Conservation (phyloP, 2,329 filamentous ascomycete genomes). For the Leptographium flavum region DNA sequence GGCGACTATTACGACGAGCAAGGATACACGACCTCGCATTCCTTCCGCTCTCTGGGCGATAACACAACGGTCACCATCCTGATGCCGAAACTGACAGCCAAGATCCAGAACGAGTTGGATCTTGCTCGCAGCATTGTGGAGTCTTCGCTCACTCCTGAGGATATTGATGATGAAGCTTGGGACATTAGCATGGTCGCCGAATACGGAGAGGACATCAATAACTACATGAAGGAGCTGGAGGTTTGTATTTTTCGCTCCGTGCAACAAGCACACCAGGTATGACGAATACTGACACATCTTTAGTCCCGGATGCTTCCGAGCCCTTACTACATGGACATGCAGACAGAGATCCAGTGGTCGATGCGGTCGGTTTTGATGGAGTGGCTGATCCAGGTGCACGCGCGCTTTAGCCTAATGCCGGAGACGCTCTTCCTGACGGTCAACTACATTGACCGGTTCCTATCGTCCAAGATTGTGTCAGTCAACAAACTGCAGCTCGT, state of each 20-base stretch:
- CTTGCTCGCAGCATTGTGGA: slow-evolving; percentile 51
- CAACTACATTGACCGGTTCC: slow-evolving; percentile 95
- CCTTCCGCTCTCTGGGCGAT: slow-evolving; percentile 58
- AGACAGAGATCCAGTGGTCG: slow-evolving; percentile 97
- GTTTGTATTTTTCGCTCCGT: slow-evolving; percentile 28
- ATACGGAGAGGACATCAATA: slow-evolving; percentile 90
- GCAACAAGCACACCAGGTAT: neutral
- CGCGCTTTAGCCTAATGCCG: slow-evolving; percentile 76
- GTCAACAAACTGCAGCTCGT: slow-evolving; percentile 91
- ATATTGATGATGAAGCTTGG: slow-evolving; percentile 78
- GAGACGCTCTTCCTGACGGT: slow-evolving; percentile 91
- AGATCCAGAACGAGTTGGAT: slow-evolving; percentile 59
- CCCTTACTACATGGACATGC: slow-evolving; percentile 89
- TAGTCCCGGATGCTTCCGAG: slow-evolving; percentile 51
- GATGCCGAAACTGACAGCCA: slow-evolving; percentile 56
- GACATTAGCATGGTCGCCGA: slow-evolving; percentile 97
- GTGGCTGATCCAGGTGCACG: slow-evolving; percentile 93
- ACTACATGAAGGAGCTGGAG: slow-evolving; percentile 82
- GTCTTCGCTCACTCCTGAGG: slow-evolving; percentile 49
- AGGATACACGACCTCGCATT: slow-evolving; percentile 65
- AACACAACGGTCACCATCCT: slow-evolving; percentile 44
- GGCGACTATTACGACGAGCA: slow-evolving; percentile 54
- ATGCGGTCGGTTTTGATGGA: slow-evolving; percentile 97
- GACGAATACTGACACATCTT: slow-evolving; percentile 6
- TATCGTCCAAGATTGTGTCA: slow-evolving; percentile 88